Percentiles rank a stretch among this genome's conserved stretches.
These are phyloP conservation scores for Hypoxylon sp. DNA, from an alignment of 2,329 filamentous ascomycete species.

Conservation along the genomic window DNA sequence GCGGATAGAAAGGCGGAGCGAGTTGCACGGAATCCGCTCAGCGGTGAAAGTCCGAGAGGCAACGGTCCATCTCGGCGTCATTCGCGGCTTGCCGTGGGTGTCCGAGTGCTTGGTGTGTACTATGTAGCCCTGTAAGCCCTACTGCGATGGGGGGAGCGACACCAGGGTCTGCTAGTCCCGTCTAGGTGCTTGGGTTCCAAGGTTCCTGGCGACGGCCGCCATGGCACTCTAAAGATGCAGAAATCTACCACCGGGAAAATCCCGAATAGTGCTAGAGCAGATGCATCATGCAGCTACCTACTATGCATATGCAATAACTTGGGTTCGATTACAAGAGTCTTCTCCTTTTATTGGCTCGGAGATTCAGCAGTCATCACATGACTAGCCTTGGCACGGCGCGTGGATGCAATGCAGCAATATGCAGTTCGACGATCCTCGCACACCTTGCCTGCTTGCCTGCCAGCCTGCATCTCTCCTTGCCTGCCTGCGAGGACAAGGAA, in stretches of 20 bases:
- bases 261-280: conserved; percentile 21
- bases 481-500: conserved; percentile 19
- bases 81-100: conserved; percentile 1
- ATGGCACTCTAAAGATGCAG: too few relatives aligned
- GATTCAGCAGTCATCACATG: conserved; percentile 30
- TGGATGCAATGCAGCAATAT: conserved; percentile 29
- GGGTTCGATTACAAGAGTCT: conserved; percentile 1
- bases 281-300: conserved; percentile 17
- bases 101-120: not conserved
- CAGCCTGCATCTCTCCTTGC: not conserved
- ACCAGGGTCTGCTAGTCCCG: not conserved
- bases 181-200: not conserved
- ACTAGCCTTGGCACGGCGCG: conserved; percentile 31
- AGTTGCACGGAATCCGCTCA: conserved; percentile 32
- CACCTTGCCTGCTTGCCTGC: not conserved
- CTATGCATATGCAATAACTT: conserved; percentile 27
- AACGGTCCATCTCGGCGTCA: conserved; percentile 32
- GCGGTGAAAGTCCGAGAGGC: conserved; percentile 27
- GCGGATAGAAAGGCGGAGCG: conserved; percentile 44
- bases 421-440: conserved; percentile 27
- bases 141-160: conserved; percentile 2
- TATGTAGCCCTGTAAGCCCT: conserved; percentile 20
- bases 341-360: conserved; percentile 23
- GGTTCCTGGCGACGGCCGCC: too few relatives aligned
- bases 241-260: conserved; percentile 22